A percentile compares a stretch with the other conserved stretches of the same genome.
phyloP scores from a whole-genome alignment of 176 grass and related monocot genomes.

The Zea mays region DNA sequence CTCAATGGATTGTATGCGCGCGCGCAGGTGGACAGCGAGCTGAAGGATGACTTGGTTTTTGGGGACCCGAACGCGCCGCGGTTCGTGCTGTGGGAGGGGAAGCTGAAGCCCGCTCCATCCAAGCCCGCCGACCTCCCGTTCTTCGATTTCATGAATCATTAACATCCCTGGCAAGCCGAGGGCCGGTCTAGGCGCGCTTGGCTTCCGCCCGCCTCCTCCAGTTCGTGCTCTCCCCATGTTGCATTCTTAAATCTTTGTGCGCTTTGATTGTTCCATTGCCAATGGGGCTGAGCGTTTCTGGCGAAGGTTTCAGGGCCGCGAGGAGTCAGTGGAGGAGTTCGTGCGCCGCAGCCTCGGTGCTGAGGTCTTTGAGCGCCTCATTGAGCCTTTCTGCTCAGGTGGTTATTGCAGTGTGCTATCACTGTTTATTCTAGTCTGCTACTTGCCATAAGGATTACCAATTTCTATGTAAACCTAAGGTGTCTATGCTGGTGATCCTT shows the following conservation, averaged over 20 bases:
- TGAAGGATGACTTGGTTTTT: constrained; percentile 86
- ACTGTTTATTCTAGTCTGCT: constrained; percentile 7
- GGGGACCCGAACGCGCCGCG: constrained; percentile 84
- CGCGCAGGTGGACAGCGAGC: constrained; percentile 71
- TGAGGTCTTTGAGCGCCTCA: constrained; percentile 91
- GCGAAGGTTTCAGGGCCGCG: constrained; percentile 91
- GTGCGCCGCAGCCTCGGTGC: constrained; percentile 90
- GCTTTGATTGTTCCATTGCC: background rate
- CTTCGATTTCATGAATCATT: constrained; percentile 71
- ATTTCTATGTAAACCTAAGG: constrained; percentile 42
- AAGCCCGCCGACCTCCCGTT: constrained; percentile 74
- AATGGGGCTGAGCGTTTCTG: constrained; percentile 39
- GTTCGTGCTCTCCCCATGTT: constrained; percentile 61
- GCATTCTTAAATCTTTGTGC: constrained; percentile 8
- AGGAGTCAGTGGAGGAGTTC: constrained; percentile 94
- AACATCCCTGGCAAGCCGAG: constrained; percentile 68
- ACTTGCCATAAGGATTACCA: background rate
- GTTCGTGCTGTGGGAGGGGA: constrained; percentile 90
- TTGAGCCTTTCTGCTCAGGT: constrained; percentile 97
- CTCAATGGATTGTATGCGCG: background rate
- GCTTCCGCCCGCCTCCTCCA: constrained; percentile 78
- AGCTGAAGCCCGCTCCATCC: constrained; percentile 73
- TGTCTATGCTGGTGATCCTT: constrained; percentile 90
- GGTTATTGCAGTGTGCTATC: background rate
- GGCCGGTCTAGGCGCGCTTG: constrained; percentile 80